Evolutionary conservation across 2,329 filamentous ascomycete species (phyloP).

Genomic region (Apiospora koreana): DNA sequence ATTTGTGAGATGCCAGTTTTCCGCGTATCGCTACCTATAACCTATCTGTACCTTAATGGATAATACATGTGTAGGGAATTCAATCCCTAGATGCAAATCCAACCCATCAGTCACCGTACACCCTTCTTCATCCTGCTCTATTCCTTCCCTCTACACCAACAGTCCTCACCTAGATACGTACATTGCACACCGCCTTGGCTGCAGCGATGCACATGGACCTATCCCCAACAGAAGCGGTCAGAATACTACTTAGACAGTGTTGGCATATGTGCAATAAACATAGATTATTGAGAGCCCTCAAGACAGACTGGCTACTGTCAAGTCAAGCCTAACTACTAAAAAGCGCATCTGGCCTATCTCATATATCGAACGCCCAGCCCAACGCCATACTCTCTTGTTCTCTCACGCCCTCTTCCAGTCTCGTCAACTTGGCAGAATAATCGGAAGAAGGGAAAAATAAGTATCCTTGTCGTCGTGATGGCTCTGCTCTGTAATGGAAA

Average conservation of each 20-base stretch:
- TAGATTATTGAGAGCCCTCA: neutral
- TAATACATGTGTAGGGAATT: no score
- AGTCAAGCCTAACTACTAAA: neutral
- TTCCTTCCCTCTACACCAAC: no score
- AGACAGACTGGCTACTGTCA: constrained; percentile 1
- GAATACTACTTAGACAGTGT: neutral
- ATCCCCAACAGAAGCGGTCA: neutral
- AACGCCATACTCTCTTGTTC: neutral
- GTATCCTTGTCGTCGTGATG: neutral
- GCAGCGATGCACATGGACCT: neutral
- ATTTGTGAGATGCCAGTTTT: no score
- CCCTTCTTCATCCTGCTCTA: no score
- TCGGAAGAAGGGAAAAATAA: neutral
- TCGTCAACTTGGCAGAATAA: neutral
- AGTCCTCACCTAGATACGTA: no score
- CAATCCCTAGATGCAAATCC: no score
- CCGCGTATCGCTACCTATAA: no score
- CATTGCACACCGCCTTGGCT: no score
- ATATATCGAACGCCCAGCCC: neutral
- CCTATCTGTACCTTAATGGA: no score
- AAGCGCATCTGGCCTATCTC: neutral
- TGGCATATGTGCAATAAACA: neutral
- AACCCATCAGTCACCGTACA: no score
- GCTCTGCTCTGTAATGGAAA: neutral
- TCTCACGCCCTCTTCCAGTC: neutral